phyloP scores from a whole-genome alignment of 495 filamentous ascomycete species.

The Lasiosphaeria ovina region DNA sequence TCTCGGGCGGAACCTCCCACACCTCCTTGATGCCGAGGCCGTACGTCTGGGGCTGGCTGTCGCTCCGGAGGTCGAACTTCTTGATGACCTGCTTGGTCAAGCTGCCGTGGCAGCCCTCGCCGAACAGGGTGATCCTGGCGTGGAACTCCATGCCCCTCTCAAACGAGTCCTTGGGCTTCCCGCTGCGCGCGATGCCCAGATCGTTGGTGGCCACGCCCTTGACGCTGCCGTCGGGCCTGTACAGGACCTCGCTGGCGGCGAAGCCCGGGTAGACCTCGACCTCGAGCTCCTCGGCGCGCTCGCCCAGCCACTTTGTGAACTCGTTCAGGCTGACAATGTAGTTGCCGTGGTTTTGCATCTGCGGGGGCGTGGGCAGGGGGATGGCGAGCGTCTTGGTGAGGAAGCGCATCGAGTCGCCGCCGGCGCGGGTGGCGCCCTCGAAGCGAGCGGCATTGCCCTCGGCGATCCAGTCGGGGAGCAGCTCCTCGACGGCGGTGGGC shows the following conservation, averaged over 20 bases:
- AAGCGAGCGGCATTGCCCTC: slow-evolving; percentile 85
- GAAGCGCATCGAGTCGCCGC: slow-evolving; percentile 86
- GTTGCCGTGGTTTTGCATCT: slow-evolving; percentile 98
- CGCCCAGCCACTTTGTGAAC: slow-evolving; percentile 90
- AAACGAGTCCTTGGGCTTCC: slow-evolving; percentile 86
- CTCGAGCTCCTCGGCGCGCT: slow-evolving; percentile 92
- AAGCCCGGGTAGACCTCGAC: slow-evolving; percentile 98
- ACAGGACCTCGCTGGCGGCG: slow-evolving; percentile 89
- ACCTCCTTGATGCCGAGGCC: slow-evolving; percentile 94
- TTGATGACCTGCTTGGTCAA: slow-evolving; percentile 93
- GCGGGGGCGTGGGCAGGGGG: slow-evolving; percentile 82
- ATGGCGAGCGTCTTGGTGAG: slow-evolving; percentile 78
- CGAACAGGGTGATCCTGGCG: slow-evolving; percentile 88
- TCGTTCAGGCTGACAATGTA: slow-evolving; percentile 96
- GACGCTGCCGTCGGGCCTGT: slow-evolving; percentile 80
- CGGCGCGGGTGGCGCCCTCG: slow-evolving; percentile 76
- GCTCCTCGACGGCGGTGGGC: slow-evolving; percentile 82
- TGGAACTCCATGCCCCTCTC: slow-evolving; percentile 99
- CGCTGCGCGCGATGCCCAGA: slow-evolving; percentile 74
- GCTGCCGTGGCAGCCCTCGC: slow-evolving; percentile 94
- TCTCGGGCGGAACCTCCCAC: slow-evolving; percentile 93
- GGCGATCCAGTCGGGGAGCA: slow-evolving; percentile 90
- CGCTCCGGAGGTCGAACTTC: slow-evolving; percentile 86
- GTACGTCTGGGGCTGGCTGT: slow-evolving; percentile 93
- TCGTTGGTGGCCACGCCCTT: slow-evolving; percentile 97